These are phyloP conservation scores for Tausonia pullulans DNA, from an alignment of 1,284 basidiomycete genomes.

Conservation along the genomic window DNA sequence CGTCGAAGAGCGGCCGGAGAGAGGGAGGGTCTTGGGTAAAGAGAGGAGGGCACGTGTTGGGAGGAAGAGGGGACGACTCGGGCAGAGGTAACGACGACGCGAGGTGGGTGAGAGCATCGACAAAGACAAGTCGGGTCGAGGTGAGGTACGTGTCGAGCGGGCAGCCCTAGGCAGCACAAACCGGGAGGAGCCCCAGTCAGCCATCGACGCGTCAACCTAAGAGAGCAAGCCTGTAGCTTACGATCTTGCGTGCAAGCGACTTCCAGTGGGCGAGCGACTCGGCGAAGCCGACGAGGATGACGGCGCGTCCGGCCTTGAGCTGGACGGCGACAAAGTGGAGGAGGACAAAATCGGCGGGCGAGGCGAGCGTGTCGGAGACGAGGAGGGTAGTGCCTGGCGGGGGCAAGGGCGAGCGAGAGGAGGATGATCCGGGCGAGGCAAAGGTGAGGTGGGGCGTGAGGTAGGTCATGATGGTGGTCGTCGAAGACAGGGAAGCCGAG, in stretches of 20 bases:
- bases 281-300: constrained; percentile 30
- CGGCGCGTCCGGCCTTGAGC: constrained; percentile 19
- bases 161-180: background rate
- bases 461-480: constrained; percentile 22
- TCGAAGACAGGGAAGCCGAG: background rate
- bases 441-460: constrained; percentile 27
- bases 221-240: constrained; percentile 16
- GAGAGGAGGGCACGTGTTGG: too few relatives aligned
- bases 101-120: background rate
- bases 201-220: background rate
- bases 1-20: constrained; percentile 24
- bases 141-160: background rate
- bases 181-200: background rate
- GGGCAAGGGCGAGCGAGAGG: constrained; percentile 22
- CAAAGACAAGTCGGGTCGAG: background rate
- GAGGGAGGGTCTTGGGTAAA: background rate
- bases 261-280: constrained; percentile 26
- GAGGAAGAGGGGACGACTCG: background rate
- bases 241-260: constrained; percentile 28
- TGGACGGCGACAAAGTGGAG: constrained; percentile 27
- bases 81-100: background rate
- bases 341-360: constrained; percentile 28
- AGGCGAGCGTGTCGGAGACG: constrained; percentile 30
- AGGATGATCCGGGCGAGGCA: constrained; percentile 14
- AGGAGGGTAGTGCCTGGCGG: constrained; percentile 26